Base-by-base conservation (phyloP, 192 early-diverging fungal species). In the Podila epicladia region DNA sequence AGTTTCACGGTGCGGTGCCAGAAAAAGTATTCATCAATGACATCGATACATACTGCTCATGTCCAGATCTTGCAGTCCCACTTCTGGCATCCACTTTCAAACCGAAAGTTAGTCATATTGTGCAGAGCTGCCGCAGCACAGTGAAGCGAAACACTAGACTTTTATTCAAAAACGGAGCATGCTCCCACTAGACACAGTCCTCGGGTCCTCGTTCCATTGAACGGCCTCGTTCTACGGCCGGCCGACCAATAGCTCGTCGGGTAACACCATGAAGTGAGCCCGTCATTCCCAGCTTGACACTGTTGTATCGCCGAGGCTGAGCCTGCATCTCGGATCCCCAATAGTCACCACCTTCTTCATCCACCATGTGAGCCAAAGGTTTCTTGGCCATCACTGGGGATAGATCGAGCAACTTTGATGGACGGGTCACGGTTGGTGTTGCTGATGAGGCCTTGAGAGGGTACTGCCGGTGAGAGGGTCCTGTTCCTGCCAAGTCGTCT, bases 261-360 rank as follows among this genome's bases (percentile, higher is more conserved):
- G 77, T 80, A 32, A 59, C 77, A 17, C 77, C 77, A 20, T 71
- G 64, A 2, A 80, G 70, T 0, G 53, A 55, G 0, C 77, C 77
- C 2, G 70, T 80, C 70, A 72, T 73, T 7, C 77, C 71, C 32
- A 78, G 38, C 62, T 80, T 80, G 41, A 69, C 77, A n/a, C 77
- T 73, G 32, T 80, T 72, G 63, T 80, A 80, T 45, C 77, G 71
- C 26, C 77, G 48, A 11, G 77, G 77, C 33, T 80, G 70, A 3
- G 63, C 65, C 26, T 68, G 71, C n/a, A 80, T 28, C 19, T 61
- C 28, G 6, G 17, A 15, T 12, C 62, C 66, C 69, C 69, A 55
- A 9, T 33, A 72, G 32, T 80, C 77, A 5, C 77, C 77, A 2
- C 77, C 77, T 61, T 80, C 77, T 45, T 80, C 77, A 65, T 80